Evolutionary conservation across 495 filamentous ascomycete genomes (phyloP).

Genomic region (Tuber calosporum): DNA sequence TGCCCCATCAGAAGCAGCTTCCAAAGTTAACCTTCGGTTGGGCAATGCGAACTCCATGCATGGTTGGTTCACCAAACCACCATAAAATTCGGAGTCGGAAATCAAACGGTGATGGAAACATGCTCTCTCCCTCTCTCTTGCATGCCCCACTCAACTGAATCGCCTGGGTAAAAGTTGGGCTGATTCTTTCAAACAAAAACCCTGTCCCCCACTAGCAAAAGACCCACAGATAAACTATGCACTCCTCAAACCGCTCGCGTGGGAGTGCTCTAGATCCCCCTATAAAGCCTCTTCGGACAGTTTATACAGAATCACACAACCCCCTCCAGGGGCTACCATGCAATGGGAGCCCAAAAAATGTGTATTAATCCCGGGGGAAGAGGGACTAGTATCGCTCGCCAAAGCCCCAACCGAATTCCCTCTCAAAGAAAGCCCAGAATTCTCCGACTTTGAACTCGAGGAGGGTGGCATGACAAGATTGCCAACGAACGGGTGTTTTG

Average conservation of each 20-base stretch:
- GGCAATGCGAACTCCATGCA: not conserved
- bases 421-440: not conserved
- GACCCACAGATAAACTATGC: not conserved
- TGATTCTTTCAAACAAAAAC: not conserved
- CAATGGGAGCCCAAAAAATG: not conserved
- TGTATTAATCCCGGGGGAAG: not conserved
- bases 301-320: not conserved
- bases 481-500: not conserved
- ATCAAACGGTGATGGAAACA: not conserved
- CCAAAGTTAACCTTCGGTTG: not conserved
- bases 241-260: not conserved
- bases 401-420: not conserved
- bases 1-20: not conserved
- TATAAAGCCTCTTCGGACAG: not conserved
- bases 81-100: not conserved
- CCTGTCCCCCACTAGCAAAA: not conserved
- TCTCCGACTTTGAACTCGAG: not conserved
- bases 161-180: not conserved
- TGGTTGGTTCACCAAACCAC: not conserved
- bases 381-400: not conserved
- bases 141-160: not conserved
- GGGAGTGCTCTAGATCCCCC: not conserved
- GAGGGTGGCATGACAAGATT: not conserved
- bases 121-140: not conserved
- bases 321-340: not conserved